A percentile compares a stretch with the other conserved stretches of the same genome.
Evolutionary conservation across 805 yeast genomes (phyloP).

Genomic region (Saturnispora mendoncae): DNA sequence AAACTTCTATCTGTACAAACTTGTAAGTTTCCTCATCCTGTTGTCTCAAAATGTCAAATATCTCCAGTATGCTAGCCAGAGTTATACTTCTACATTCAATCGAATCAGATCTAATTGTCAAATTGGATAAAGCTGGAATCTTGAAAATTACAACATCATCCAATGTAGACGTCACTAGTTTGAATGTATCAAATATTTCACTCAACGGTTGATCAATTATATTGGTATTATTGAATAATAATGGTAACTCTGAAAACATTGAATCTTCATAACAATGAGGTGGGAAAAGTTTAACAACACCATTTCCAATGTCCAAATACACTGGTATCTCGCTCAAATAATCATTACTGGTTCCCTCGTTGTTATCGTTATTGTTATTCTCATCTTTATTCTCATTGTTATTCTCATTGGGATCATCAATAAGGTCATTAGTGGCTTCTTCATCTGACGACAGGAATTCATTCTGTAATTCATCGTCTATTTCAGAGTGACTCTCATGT

Average conservation of each 20-base stretch:
- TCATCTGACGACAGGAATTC: background rate
- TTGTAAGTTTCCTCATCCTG: conserved; percentile 19
- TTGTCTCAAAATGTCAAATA: conserved; percentile 17
- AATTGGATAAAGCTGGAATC: conserved; percentile 18
- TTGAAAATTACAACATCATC: conserved; percentile 10
- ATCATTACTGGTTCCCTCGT: background rate
- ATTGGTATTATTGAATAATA: conserved; percentile 15
- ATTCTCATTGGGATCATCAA: background rate
- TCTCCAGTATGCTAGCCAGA: conserved; percentile 18
- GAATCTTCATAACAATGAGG: conserved; percentile 20
- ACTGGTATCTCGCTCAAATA: conserved; percentile 15
- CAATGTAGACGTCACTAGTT: background rate
- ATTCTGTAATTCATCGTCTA: background rate
- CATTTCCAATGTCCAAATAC: conserved; percentile 24
- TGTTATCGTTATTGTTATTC: background rate
- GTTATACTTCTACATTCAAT: conserved; percentile 12
- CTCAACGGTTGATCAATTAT: conserved; percentile 11
- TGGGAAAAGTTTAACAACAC: conserved; percentile 20
- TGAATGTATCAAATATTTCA: conserved; percentile 13
- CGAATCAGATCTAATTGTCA: conserved; percentile 22
- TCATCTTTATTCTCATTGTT: too few relatives aligned
- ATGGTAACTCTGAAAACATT: conserved; percentile 19
- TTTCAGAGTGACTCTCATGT: too few relatives aligned
- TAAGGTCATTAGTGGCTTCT: background rate
- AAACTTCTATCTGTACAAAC: conserved; percentile 18